Base-by-base conservation (phyloP, 2,329 filamentous ascomycete species). In the Helotiales sp. region DNA sequence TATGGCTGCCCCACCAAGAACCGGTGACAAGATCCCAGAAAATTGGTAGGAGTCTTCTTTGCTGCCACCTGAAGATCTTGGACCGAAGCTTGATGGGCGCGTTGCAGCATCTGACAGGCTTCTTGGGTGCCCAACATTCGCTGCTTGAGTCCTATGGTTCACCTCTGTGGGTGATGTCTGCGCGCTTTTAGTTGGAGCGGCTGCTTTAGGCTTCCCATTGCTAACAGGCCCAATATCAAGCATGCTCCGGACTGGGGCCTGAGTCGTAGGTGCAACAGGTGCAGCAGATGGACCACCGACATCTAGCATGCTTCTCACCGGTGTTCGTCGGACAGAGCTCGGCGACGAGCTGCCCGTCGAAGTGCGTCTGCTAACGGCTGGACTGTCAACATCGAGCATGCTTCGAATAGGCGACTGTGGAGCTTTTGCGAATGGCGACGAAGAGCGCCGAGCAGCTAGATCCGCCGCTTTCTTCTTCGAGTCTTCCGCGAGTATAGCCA, bases 181-280 rank as follows among this genome's bases (percentile, higher is more conserved):
- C 15, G 75, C 76, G 61, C 79, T 82, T 42, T 73, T 74, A 3
- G 75, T 73, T 5, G 74, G 65, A 24, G 74, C 67, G 22, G 74
- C 76, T 46, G 55, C 48, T 17, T 44, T 42, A 15, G 49, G n/a
- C 30, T 42, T 52, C 17, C 24, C 50, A 42, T 42, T 52, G 7
- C 33, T 17, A 31, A 13, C 42, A 33, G 38, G 33, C 19, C 36
- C 78, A 62, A 86, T 75, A 66, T 87, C 83, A 57, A 88, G 78
- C 83, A 89, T 86, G 73, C 85, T 89, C 63, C 86, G 80, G 52
- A 87, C 77, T 5, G 82, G 80, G 57, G 63, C 62, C 47, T 59
- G 64, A 52, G 31, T 42, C 34, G 29, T 44, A 60, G 31, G 31
- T n/a, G n/a, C n/a, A n/a, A n/a, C n/a, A n/a, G 27, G 9, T 13